phyloP scores from a whole-genome alignment of 805 yeast species.

The Yarrowia sp. region DNA sequence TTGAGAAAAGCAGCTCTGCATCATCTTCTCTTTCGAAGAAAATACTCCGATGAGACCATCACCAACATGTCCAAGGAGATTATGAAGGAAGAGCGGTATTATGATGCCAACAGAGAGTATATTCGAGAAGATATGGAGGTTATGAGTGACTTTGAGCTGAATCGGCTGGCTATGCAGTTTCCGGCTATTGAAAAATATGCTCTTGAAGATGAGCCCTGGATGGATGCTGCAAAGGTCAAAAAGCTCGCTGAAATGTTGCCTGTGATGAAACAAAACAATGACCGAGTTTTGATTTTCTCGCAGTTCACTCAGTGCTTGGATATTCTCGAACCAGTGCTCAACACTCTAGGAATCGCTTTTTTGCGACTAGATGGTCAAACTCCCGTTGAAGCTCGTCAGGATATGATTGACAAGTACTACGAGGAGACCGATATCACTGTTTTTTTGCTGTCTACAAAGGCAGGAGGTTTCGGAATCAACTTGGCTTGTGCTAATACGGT shows the following conservation, averaged over 20 bases:
- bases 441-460: slow-evolving; percentile 86
- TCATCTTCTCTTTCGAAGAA: slow-evolving; percentile 75
- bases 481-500: slow-evolving; percentile 93
- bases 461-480: slow-evolving; percentile 98
- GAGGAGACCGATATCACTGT: slow-evolving; percentile 80
- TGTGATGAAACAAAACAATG: slow-evolving; percentile 52
- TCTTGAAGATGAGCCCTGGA: slow-evolving; percentile 55
- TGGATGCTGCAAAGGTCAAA: slow-evolving; percentile 72
- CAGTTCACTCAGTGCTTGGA: slow-evolving; percentile 91
- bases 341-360: slow-evolving; percentile 63
- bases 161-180: slow-evolving; percentile 68
- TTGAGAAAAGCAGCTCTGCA: slow-evolving; percentile 91
- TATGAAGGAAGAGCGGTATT: slow-evolving; percentile 75
- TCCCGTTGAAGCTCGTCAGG: slow-evolving; percentile 88
- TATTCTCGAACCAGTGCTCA: slow-evolving; percentile 73
- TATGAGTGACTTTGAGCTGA: slow-evolving; percentile 89
- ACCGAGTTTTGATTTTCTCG: slow-evolving; percentile 79
- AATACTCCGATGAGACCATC: slow-evolving; percentile 56
- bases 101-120: slow-evolving; percentile 69
- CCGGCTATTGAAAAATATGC: slow-evolving; percentile 53
- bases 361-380: slow-evolving; percentile 92
- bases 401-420: slow-evolving; percentile 82
- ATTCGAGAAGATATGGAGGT: slow-evolving; percentile 93
- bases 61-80: slow-evolving; percentile 71
- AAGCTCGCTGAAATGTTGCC: slow-evolving; percentile 58